Conservation (phyloP, 1,284 basidiomycete genomes). For the Boletellus deceptivus region DNA sequence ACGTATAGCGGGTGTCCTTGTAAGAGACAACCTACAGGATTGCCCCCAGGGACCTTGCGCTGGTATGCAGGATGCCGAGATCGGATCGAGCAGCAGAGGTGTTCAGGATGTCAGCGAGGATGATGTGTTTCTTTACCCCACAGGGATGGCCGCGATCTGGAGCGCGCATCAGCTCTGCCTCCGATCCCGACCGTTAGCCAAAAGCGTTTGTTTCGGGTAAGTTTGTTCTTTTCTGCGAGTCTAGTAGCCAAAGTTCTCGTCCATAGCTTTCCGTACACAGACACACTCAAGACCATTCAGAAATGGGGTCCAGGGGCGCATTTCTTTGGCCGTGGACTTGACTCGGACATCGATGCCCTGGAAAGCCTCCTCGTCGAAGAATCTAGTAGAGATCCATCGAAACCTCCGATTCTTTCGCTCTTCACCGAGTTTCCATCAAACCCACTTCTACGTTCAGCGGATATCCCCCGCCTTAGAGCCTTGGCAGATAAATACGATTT, state of each 20-base stretch:
- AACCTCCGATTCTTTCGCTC: constrained; percentile 59
- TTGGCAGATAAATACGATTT: constrained; percentile 91
- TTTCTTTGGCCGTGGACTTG: constrained; percentile 84
- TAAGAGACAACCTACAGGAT: constrained; percentile 52
- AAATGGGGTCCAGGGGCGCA: constrained; percentile 97
- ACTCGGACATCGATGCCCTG: constrained; percentile 74
- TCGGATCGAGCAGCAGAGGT: constrained; percentile 61
- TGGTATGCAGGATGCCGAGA: constrained; percentile 45
- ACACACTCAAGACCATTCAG: constrained; percentile 94
- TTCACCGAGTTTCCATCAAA: constrained; percentile 95
- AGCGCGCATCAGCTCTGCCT: constrained; percentile 79
- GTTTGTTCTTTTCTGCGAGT: constrained; percentile 23
- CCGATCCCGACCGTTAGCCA: constrained; percentile 53
- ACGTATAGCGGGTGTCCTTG: constrained; percentile 85
- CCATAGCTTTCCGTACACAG: constrained; percentile 90
- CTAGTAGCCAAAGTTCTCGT: constrained; percentile 5
- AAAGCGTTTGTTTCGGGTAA: constrained; percentile 91
- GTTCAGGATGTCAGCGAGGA: constrained; percentile 68
- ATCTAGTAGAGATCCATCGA: constrained; percentile 36
- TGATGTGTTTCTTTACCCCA: constrained; percentile 86
- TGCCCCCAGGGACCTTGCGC: constrained; percentile 40
- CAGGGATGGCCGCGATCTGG: constrained; percentile 95
- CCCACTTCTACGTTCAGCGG: constrained; percentile 83
- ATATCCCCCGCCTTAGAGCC: constrained; percentile 74
- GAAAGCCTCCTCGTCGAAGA: constrained; percentile 61